Evolutionary conservation across 1,284 basidiomycete genomes (phyloP).

Genomic region (Naganishia sp.): DNA sequence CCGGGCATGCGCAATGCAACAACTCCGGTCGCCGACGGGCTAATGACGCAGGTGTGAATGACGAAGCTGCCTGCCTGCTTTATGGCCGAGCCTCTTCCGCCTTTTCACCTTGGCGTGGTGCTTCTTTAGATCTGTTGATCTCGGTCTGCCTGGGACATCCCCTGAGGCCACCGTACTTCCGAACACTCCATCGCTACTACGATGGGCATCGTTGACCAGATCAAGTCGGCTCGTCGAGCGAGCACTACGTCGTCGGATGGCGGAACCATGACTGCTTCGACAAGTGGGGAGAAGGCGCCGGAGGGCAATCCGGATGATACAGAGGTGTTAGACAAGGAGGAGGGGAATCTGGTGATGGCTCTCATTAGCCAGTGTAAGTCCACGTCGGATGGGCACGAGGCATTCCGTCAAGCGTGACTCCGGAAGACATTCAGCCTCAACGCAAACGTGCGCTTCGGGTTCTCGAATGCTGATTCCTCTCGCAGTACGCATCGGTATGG

Average conservation of each 20-base stretch:
- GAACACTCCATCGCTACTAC: not conserved
- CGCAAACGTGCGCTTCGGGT: too few species aligned
- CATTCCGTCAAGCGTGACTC: not conserved
- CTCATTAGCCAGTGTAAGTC: slow-evolving; percentile 53
- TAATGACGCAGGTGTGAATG: too few species aligned
- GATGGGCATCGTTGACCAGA: slow-evolving; percentile 25
- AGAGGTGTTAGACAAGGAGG: slow-evolving; percentile 52
- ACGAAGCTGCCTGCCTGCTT: too few species aligned
- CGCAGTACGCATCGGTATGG: slow-evolving; percentile 68
- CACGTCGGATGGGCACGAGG: not conserved
- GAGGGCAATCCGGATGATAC: slow-evolving; percentile 51
- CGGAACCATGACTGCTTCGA: slow-evolving; percentile 7
- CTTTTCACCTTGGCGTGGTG: too few species aligned
- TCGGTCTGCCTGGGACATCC: too few species aligned
- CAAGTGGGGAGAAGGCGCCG: slow-evolving; percentile 33
- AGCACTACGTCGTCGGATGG: slow-evolving; percentile 24
- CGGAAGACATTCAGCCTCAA: not conserved
- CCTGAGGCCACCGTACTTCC: too few species aligned
- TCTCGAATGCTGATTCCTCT: not conserved
- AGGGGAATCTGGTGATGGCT: slow-evolving; percentile 52
- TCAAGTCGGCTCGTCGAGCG: slow-evolving; percentile 25
- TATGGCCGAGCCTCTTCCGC: too few species aligned
- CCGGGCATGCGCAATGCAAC: too few species aligned
- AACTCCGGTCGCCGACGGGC: too few species aligned
- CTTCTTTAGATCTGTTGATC: too few species aligned